Conservation (phyloP, 225 moss, liverwort and hornwort species). For the Neckera pumila region DNA sequence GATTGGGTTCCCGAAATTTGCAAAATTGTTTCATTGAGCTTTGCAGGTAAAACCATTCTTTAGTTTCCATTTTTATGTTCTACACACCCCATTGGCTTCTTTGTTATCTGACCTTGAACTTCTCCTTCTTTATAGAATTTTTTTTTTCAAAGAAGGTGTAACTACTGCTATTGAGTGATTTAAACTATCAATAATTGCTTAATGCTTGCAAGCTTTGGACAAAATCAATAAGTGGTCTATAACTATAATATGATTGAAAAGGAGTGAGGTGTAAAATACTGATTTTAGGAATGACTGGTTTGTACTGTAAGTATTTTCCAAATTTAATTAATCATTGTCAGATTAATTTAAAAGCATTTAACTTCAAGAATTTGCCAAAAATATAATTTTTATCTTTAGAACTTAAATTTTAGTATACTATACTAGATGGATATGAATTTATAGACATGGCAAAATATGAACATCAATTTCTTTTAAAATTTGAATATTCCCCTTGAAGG, state of each 20-base stretch:
- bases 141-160: too few relatives aligned
- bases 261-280: too few relatives aligned
- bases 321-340: neutral
- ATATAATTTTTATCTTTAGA: neutral
- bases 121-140: too few relatives aligned
- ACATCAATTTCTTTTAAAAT: too few relatives aligned
- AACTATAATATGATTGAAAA: neutral
- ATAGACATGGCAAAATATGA: rapidly evolving
- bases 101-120: too few relatives aligned
- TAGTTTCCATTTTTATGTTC: too few relatives aligned
- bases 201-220: neutral
- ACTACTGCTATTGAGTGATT: neutral
- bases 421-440: too few relatives aligned
- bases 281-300: neutral
- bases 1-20: too few relatives aligned
- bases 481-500: too few relatives aligned
- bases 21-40: too few relatives aligned
- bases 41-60: too few relatives aligned
- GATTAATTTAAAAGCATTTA: neutral
- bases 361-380: neutral
- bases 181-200: neutral
- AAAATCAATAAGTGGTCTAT: neutral
- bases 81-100: too few relatives aligned
- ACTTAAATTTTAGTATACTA: neutral
- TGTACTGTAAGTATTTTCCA: neutral